Conservation (phyloP, 139 green algal species). For the Coelastrella sp. region DNA sequence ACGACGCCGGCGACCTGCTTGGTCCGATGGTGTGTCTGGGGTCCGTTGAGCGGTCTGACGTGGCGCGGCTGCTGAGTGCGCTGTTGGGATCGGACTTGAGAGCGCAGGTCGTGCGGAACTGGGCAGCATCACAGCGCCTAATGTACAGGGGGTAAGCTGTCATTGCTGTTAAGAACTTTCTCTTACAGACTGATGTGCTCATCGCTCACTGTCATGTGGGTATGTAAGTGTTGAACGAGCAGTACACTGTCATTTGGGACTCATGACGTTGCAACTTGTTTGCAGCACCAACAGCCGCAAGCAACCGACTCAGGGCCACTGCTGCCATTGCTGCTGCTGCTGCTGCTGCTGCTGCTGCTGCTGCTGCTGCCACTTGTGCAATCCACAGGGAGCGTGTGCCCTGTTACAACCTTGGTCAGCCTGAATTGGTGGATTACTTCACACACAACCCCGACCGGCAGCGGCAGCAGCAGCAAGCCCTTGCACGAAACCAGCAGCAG, state of each 20-base stretch:
- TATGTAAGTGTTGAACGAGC: no score
- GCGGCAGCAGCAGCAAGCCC: background rate
- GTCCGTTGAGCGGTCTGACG: background rate
- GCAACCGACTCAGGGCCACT: no score
- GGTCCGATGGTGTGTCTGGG: background rate
- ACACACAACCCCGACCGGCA: background rate
- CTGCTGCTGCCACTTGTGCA: background rate
- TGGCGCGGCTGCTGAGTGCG: background rate
- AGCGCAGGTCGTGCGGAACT: background rate
- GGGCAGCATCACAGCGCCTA: background rate
- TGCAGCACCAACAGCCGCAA: no score
- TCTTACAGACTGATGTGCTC: no score
- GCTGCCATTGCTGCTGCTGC: no score
- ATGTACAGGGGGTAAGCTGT: background rate
- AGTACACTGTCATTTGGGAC: no score
- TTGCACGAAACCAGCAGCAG: background rate
- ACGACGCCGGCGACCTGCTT: background rate
- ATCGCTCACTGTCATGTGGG: background rate
- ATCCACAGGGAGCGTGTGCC: background rate
- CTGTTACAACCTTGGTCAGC: conserved; percentile 6
- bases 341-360: background rate
- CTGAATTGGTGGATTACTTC: background rate
- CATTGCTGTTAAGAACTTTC: no score
- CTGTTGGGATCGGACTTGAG: background rate
- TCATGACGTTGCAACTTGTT: no score